These are phyloP conservation scores for Penicillium brevicompactum DNA, from an alignment of 2,329 filamentous ascomycete species.

Conservation along the genomic window DNA sequence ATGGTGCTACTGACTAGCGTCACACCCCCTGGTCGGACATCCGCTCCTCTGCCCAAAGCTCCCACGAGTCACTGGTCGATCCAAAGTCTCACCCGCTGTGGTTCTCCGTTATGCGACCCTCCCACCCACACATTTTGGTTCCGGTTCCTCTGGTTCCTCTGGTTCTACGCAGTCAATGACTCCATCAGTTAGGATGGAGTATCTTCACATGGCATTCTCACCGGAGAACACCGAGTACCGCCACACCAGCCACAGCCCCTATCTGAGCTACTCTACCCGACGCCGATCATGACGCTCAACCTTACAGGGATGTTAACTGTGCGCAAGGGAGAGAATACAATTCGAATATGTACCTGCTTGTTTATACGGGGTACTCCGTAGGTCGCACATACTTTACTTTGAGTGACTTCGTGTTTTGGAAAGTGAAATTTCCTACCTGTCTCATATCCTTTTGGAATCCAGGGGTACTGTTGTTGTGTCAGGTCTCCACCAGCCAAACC, in stretches of 20 bases:
- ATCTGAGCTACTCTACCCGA: neutral
- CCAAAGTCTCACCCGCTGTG: slow-evolving; percentile 14
- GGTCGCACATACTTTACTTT: no score
- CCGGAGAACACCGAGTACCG: slow-evolving; percentile 3
- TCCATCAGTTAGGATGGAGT: neutral
- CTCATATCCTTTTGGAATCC: slow-evolving; percentile 2
- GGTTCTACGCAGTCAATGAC: slow-evolving; percentile 19
- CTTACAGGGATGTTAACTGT: neutral
- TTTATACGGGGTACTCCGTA: neutral
- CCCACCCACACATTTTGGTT: neutral
- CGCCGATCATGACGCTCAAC: slow-evolving; percentile 9
- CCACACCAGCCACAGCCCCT: slow-evolving; percentile 12
- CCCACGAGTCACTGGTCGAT: slow-evolving; percentile 16
- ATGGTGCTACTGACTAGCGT: slow-evolving; percentile 1
- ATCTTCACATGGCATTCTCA: neutral
- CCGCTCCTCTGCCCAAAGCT: slow-evolving; percentile 3
- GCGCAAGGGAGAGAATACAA: neutral
- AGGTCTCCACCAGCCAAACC: neutral
- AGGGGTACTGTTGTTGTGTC: slow-evolving; percentile 2
- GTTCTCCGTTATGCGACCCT: slow-evolving; percentile 1
- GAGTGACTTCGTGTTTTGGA: neutral
- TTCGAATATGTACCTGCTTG: neutral
- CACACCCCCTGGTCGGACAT: slow-evolving; percentile 3
- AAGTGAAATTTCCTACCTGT: neutral
- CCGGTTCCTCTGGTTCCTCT: slow-evolving; percentile 1